A percentile compares a stretch with the other conserved stretches of the same genome.
phyloP scores from a whole-genome alignment of 257 asterid genomes.

The Solanum megistacrolobum region DNA sequence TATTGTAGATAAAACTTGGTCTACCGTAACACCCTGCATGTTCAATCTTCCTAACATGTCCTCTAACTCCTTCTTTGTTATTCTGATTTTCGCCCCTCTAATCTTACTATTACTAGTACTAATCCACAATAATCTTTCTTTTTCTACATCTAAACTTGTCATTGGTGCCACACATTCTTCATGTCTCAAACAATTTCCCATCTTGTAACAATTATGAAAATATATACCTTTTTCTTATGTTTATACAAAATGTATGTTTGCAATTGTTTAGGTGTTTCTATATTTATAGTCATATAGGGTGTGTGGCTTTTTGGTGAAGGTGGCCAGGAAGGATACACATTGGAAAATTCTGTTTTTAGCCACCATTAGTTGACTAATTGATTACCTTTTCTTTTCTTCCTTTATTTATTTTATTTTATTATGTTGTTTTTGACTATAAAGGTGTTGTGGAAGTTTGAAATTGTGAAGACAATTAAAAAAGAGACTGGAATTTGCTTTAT shows the following conservation, averaged over 20 bases:
- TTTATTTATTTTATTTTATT: not conserved
- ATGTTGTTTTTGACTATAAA: not conserved
- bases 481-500: not conserved
- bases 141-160: not conserved
- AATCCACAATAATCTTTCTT: not conserved
- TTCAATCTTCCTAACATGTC: constrained; percentile 26
- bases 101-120: not conserved
- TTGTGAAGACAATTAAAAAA: not conserved
- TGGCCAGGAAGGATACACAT: not conserved
- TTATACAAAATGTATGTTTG: not conserved
- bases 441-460: not conserved
- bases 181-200: constrained; percentile 40
- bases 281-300: not conserved
- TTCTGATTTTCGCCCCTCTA: constrained; percentile 26
- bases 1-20: constrained; percentile 27
- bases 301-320: not conserved
- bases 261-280: not conserved
- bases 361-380: not conserved
- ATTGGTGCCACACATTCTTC: not conserved
- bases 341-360: not conserved
- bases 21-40: constrained; percentile 23
- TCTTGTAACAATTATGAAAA: not conserved
- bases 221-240: too few relatives aligned
- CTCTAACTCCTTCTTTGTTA: constrained; percentile 36
- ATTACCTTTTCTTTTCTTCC: not conserved